Percentiles rank a stretch among this genome's conserved stretches.
These are phyloP conservation scores for Hysterangium stoloniferum DNA, from an alignment of 768 basidiomycete genomes.

Conservation along the genomic window DNA sequence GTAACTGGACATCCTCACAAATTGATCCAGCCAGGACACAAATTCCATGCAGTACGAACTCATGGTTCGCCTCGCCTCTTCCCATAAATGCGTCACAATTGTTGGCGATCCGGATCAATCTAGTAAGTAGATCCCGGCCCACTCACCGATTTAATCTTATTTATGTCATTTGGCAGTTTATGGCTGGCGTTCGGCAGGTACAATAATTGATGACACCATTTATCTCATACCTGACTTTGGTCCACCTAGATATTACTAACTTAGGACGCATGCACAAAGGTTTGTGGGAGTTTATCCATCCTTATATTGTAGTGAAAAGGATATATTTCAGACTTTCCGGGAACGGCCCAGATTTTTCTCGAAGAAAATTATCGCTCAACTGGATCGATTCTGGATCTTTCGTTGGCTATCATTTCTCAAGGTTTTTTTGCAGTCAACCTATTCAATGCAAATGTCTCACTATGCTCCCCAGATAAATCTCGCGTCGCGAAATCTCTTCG, in stretches of 20 bases:
- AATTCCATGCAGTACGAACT: conserved; percentile 77
- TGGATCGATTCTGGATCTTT: conserved; percentile 60
- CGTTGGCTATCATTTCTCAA: conserved; percentile 75
- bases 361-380: conserved; percentile 89
- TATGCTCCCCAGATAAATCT: conserved; percentile 45
- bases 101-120: conserved; percentile 93
- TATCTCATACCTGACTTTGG: neutral
- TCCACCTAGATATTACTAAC: conserved; percentile 54
- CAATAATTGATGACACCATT: neutral
- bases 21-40: conserved; percentile 56
- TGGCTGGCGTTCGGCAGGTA: conserved; percentile 71
- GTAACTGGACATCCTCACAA: neutral
- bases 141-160: neutral
- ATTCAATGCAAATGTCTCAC: neutral
- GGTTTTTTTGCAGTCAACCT: conserved; percentile 34
- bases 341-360: conserved; percentile 60
- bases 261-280: conserved; percentile 64
- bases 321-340: conserved; percentile 47
- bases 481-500: conserved; percentile 69
- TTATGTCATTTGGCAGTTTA: conserved; percentile 44
- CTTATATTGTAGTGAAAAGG: neutral
- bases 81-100: conserved; percentile 54
- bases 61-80: conserved; percentile 56
- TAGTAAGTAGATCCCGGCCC: conserved; percentile 33
- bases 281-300: conserved; percentile 21